Percentiles rank a stretch among this genome's conserved stretches.
phyloP scores from a whole-genome alignment of 1,139 yeast genomes.

The Magnusiomyces sp. region DNA sequence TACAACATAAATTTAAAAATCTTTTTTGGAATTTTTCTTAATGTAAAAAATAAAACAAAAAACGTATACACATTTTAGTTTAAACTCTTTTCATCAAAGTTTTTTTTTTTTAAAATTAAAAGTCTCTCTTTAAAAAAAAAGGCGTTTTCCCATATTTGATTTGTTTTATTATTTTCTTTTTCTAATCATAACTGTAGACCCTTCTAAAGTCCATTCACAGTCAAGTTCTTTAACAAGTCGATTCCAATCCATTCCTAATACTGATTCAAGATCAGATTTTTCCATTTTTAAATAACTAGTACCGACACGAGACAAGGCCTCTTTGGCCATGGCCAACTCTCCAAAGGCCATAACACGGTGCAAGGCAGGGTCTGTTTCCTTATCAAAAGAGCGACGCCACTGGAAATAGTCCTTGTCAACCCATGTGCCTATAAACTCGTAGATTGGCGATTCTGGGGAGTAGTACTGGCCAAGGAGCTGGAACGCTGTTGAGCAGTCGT shows the following conservation, averaged over 20 bases:
- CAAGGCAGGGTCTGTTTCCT: slow-evolving; percentile 17
- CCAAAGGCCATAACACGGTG: slow-evolving; percentile 18
- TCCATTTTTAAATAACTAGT: not conserved
- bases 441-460: slow-evolving; percentile 15
- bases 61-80: not conserved
- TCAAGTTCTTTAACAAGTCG: not conserved
- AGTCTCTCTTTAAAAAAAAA: not conserved
- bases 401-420: slow-evolving; percentile 18
- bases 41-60: not conserved
- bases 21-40: not conserved
- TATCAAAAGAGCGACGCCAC: slow-evolving; percentile 16
- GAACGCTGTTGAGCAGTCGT: slow-evolving; percentile 16
- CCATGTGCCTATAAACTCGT: slow-evolving; percentile 18
- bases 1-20: too few species aligned
- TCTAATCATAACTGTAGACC: not conserved
- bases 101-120: too few species aligned
- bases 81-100: too few species aligned
- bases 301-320: slow-evolving; percentile 12
- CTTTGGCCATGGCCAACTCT: slow-evolving; percentile 16
- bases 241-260: not conserved
- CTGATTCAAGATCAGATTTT: not conserved
- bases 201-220: slow-evolving; percentile 1
- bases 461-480: slow-evolving; percentile 16
- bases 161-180: not conserved
- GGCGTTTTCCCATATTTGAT: not conserved